Base-by-base conservation (phyloP, 1,139 yeast species). In the Nakaseomyces sp. region DNA sequence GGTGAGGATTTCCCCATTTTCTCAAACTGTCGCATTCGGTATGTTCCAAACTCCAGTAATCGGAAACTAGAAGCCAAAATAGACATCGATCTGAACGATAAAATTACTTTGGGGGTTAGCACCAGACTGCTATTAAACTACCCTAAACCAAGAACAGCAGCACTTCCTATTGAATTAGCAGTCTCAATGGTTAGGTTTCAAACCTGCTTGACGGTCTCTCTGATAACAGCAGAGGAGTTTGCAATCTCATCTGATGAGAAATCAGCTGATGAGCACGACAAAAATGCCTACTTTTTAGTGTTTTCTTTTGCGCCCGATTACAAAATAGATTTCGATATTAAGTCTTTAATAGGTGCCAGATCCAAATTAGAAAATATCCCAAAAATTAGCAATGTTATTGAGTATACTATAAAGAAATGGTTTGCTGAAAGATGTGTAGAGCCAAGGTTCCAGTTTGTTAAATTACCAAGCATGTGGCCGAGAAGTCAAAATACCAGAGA, bases 1-100 rank as follows among this genome's bases (percentile, higher is more conserved):
- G 99, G 99, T 31, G 87, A 88, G 59, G 96, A 89, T 61, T 93
- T 81, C 59, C 99, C 99, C 1, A 86, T 91, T 41, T 85, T 91
- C 60, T 83, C 95, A 47, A 91, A 93, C 61, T 91, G 99, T 65
- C 74, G 95, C 41, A 85, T 93, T 22, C 74, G 73, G 48, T 81
- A 81, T 50, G 73, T 76, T 31, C 67, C 69, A 36, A 53, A 56
- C 41, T 55, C 57, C 2, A 59, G 63, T 43, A 53, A 58, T 31
- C 58, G 60, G 25, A 71, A 85, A 46, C 62, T 84, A 40, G 96
- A 91, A 60, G 96, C 96, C 0, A 88, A 84, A 51, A 89, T 93
- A 41, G 97, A 91, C 61, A 94, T 91, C 32, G 96, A 89, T 60
- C 68, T 93, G 42, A 78, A 93, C 8, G 99, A 91, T 59, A 83